Evolutionary conservation across 139 green algal genomes (phyloP).

Genomic region (Chlorella sp.): DNA sequence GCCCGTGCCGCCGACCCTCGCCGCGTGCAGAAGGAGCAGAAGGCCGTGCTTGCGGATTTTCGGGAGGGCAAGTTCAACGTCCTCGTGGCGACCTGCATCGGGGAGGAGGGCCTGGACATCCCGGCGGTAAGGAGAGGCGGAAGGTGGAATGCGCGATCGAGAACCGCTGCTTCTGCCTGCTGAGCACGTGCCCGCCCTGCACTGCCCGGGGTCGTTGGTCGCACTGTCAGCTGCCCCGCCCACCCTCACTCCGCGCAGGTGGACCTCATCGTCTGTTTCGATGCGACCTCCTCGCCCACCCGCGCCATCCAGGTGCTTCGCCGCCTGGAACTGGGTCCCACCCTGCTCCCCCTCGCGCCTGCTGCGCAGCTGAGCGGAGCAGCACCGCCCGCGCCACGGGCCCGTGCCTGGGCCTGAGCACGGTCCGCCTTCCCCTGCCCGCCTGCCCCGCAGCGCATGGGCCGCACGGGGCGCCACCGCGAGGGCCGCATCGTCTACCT

Average conservation of each 20-base stretch:
- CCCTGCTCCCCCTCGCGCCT: no score
- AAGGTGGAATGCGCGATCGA: no score
- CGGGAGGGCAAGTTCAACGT: slow-evolving; percentile 68
- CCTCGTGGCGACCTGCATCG: slow-evolving; percentile 93
- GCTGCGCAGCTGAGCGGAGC: no score
- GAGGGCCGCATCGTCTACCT: slow-evolving; percentile 88
- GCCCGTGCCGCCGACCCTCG: no score
- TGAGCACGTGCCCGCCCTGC: background rate
- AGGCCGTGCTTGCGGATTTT: slow-evolving; percentile 64
- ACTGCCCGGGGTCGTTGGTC: no score
- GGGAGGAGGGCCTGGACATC: slow-evolving; percentile 98
- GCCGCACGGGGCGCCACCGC: slow-evolving; percentile 87
- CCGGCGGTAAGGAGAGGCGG: slow-evolving; percentile 53
- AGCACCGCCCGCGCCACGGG: no score
- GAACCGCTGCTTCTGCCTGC: no score
- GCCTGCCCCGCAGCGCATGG: no score
- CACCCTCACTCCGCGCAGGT: slow-evolving; percentile 56
- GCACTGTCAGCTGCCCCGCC: background rate
- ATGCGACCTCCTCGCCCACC: slow-evolving; percentile 73
- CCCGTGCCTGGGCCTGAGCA: no score
- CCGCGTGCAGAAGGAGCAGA: slow-evolving; percentile 75
- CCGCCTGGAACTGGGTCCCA: no score
- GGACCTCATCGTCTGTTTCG: slow-evolving; percentile 94
- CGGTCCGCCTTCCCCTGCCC: no score
- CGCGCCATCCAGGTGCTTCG: slow-evolving; percentile 75